Evolutionary conservation across 1,284 basidiomycete genomes (phyloP), one percentile per base, ranked within the genome.

Genomic region (Papiliotrema nemorosa): DNA sequence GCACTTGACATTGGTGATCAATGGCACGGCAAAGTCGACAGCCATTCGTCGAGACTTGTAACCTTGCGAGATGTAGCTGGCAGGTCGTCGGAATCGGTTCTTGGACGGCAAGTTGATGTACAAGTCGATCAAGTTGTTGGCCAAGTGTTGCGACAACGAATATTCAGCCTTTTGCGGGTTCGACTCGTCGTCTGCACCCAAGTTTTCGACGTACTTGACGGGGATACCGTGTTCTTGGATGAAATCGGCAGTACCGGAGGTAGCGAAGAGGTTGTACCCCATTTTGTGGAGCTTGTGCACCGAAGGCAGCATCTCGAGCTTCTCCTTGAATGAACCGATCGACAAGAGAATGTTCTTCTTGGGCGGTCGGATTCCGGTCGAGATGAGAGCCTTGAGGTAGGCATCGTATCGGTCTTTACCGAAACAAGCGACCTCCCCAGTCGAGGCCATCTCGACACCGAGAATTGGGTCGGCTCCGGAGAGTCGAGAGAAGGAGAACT

Each of bases 381-480:
- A 94, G 60, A 98, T 89, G 59, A 97, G 80, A 3, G 90, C 92
- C 78, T 97, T 97, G 68, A 97, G 80, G 75, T 98, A 98, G 5
- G 94, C 94, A 73, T 98, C 94, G 75, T 97, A 97, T 77, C 94
- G 96, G 80, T 98, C 88, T 62, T 82, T 85, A 25, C 96, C 94
- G 75, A 98, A 98, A 76, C 94, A 97, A 34, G 96, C 96, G 26
- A 98, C 94, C 74, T 98, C 94, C 59, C 94, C 94, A 1, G 94
- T 98, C n/a, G 94, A 97, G 16, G 94, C 94, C 94, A 98, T 98
- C 79, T 98, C 94, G 45, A 98, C 94, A 69, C 96, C 96, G n/a
- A 98, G 82, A 20, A 98, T 87, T 16, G 94, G 94, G 74, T 98
- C 94, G 27, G 94, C 94, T 34, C 94, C 94, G 22, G 90, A 92